Conservation (phyloP, 1,284 basidiomycete species). For the Heterobasidion irregulare region DNA sequence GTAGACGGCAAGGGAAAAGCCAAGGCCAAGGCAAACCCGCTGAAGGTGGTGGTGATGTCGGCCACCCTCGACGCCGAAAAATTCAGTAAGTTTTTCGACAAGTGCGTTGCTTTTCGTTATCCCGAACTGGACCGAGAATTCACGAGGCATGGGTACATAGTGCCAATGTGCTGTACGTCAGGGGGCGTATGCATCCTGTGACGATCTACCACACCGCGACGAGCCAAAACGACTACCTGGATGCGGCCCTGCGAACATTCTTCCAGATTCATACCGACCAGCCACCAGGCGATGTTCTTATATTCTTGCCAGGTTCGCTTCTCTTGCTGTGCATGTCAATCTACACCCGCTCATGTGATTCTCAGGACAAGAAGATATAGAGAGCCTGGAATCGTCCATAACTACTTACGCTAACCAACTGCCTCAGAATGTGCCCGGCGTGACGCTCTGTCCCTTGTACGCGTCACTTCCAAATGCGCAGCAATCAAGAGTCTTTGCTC, state of each 20-base stretch:
- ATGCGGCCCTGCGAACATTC: slow-evolving; percentile 84
- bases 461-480: slow-evolving; percentile 75
- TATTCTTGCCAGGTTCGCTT: slow-evolving; percentile 79
- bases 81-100: slow-evolving; percentile 83
- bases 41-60: slow-evolving; percentile 96
- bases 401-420: slow-evolving; percentile 57
- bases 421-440: slow-evolving; percentile 43
- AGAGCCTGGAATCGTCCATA: slow-evolving; percentile 74
- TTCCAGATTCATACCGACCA: slow-evolving; percentile 84
- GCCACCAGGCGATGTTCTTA: slow-evolving; percentile 82
- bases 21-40: slow-evolving; percentile 33
- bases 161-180: slow-evolving; percentile 82
- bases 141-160: slow-evolving; percentile 31
- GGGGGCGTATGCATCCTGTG: slow-evolving; percentile 92
- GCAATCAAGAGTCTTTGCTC: slow-evolving; percentile 73
- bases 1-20: slow-evolving; percentile 22
- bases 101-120: slow-evolving; percentile 37
- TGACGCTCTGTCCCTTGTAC: slow-evolving; percentile 73
- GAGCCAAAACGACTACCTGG: slow-evolving; percentile 80
- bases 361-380: slow-evolving; percentile 93
- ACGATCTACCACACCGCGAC: slow-evolving; percentile 67
- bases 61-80: slow-evolving; percentile 94
- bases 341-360: not conserved
- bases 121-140: slow-evolving; percentile 1
- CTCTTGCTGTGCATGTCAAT: not conserved